Percentiles rank a stretch among this genome's conserved stretches.
These are phyloP conservation scores for Secale cereale DNA, from an alignment of 176 grass and related monocot genomes.

Conservation along the genomic window DNA sequence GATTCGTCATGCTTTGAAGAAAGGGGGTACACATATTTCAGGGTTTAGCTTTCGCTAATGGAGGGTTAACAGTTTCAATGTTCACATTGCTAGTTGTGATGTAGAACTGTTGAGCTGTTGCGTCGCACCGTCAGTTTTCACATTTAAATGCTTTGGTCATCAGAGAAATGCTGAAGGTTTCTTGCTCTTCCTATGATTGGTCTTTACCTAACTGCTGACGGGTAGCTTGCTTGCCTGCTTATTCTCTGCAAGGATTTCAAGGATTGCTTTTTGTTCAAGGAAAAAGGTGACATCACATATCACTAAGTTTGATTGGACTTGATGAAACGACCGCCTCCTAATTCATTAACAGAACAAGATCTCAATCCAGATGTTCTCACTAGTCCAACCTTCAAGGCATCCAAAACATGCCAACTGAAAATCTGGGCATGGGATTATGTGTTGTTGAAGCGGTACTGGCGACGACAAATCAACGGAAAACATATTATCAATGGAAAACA, in stretches of 20 bases:
- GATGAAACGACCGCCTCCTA: constrained; percentile 22
- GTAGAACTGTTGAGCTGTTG: not conserved
- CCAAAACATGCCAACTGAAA: constrained; percentile 21
- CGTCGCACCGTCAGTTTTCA: not conserved
- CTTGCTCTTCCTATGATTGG: constrained; percentile 28
- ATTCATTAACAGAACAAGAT: constrained; percentile 39
- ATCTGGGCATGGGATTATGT: constrained; percentile 12
- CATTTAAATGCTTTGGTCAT: not conserved
- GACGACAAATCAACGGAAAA: constrained; percentile 10
- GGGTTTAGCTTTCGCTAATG: constrained; percentile 40
- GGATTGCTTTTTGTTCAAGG: constrained; percentile 48
- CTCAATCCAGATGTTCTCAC: constrained; percentile 32
- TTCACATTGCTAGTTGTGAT: constrained; percentile 33
- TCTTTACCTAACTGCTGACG: constrained; percentile 40
- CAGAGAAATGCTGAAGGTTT: constrained; percentile 2
- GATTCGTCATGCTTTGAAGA: constrained; percentile 35
- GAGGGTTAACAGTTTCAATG: constrained; percentile 13
- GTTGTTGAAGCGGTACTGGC: constrained; percentile 21
- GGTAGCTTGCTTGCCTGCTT: constrained; percentile 23
- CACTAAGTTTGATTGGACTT: constrained; percentile 25
- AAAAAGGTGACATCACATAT: constrained; percentile 32
- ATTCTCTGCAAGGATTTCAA: constrained; percentile 27
- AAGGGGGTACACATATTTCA: constrained; percentile 9
- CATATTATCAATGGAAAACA: not conserved
- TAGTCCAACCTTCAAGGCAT: constrained; percentile 25